phyloP scores from a whole-genome alignment of 352 stramenopile genomes.

The Poterioochromonas sp. region DNA sequence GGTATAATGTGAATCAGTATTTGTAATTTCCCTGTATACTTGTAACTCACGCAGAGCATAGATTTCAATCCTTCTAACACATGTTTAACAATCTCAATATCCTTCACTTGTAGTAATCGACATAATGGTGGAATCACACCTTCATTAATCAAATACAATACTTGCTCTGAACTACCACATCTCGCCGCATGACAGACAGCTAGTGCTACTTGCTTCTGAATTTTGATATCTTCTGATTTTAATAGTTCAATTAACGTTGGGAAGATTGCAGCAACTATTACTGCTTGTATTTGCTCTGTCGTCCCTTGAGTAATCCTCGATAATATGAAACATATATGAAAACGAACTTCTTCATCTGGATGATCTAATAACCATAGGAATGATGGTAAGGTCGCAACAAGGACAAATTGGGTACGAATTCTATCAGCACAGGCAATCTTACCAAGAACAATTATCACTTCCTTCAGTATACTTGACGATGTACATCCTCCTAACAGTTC shows the following conservation, averaged over 20 bases:
- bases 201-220: constrained; percentile 92
- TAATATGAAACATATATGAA: constrained; percentile 98
- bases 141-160: constrained; percentile 88
- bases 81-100: constrained; percentile 64
- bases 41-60: too few relatives aligned
- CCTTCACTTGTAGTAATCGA: constrained; percentile 61
- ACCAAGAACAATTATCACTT: constrained; percentile 86
- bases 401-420: constrained; percentile 95
- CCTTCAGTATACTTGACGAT: constrained; percentile 87
- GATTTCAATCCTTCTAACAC: constrained; percentile 83
- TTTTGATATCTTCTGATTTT: constrained; percentile 87
- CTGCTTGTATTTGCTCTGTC: constrained; percentile 94
- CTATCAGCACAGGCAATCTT: constrained; percentile 99
- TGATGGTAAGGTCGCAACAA: constrained; percentile 85
- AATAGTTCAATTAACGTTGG: constrained; percentile 89
- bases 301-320: constrained; percentile 98
- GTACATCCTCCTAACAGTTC: constrained; percentile 85
- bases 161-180: constrained; percentile 73
- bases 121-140: constrained; percentile 92
- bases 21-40: constrained; percentile 70
- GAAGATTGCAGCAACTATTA: constrained; percentile 94
- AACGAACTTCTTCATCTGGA: constrained; percentile 94
- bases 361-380: constrained; percentile 78
- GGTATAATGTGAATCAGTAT: constrained; percentile 69
- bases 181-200: constrained; percentile 94